Conservation (phyloP, 1,284 basidiomycete genomes). For the Sporisorium graminicola region DNA sequence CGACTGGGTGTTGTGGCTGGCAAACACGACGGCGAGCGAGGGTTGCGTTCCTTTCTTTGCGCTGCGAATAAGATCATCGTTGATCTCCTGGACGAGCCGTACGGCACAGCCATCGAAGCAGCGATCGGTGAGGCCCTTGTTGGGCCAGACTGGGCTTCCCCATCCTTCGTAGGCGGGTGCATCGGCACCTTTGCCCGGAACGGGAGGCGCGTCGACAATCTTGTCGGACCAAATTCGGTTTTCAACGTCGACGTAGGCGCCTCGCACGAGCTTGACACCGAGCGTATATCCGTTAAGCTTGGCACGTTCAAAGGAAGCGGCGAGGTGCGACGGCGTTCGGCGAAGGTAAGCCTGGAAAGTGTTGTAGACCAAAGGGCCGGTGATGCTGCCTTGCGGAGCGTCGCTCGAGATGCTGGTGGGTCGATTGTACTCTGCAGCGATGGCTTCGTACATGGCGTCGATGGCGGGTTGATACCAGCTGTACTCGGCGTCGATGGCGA, state of each 20-base stretch:
- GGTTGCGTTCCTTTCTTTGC: conserved; percentile 64
- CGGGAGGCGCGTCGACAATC: conserved; percentile 56
- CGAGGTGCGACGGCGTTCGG: conserved; percentile 79
- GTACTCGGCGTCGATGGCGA: conserved; percentile 64
- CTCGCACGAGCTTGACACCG: conserved; percentile 93
- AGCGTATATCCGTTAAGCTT: conserved; percentile 80
- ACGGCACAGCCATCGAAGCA: conserved; percentile 81
- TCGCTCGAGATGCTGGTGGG: conserved; percentile 15
- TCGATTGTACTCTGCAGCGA: conserved; percentile 60
- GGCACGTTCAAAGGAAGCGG: conserved; percentile 79
- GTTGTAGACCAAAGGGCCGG: conserved; percentile 61
- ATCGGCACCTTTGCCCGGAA: conserved; percentile 47
- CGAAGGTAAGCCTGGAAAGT: conserved; percentile 62
- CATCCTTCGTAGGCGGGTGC: conserved; percentile 42
- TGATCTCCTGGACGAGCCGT: conserved; percentile 77
- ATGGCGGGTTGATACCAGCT: conserved; percentile 64
- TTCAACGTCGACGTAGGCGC: conserved; percentile 90
- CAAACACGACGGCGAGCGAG: conserved; percentile 81
- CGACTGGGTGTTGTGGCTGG: conserved; percentile 85
- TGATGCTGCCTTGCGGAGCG: conserved; percentile 29
- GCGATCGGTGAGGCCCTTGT: conserved; percentile 79
- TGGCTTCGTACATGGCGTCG: conserved; percentile 63
- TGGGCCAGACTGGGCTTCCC: conserved; percentile 72
- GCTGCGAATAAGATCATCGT: conserved; percentile 49
- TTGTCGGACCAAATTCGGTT: conserved; percentile 68